Base-by-base conservation (phyloP, 2,329 filamentous ascomycete genomes). In the Atkinsonella texensis region DNA sequence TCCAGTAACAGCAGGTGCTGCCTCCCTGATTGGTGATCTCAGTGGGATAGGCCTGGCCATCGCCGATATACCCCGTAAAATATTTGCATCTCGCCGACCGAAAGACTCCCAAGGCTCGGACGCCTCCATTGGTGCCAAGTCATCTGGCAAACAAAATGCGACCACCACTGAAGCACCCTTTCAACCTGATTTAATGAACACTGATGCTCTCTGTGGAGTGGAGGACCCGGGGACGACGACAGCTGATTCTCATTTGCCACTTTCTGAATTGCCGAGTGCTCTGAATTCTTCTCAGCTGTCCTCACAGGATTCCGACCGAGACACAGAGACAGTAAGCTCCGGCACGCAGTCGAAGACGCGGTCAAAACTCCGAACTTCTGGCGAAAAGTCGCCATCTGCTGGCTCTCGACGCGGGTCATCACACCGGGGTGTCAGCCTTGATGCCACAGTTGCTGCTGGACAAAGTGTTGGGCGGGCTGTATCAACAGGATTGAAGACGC, bases 1-100 rank as follows among this genome's bases (percentile, higher is more conserved):
- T 57, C 88, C 89, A 0, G 79, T 94, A 23, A 83, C 85, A 13
- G 88, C 87, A 18, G 86, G 82, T 15, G 83, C 88, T 0, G 80
- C 81, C 44, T 87, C 89, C 0, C 68, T 96, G 1, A 72, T 95
- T n/a, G 85, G 86, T 6, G 91, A 90, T n/a, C 73, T 93, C 46
- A 83, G 85, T 28, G 85, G 79, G 40, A 83, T 96, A 52, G 80
- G 87, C 60, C 85, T 94, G 77, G 87, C 88, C 1, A 75, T 95
- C 41, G 87, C 87, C 1, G 89, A 95, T 60, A 77, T 84, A 57
- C 80, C 80, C 2, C 68, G 75, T 17, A 75, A 80, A 53, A 64
- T 82, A 5, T 79, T 81, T 64, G 76, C 72, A 47, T 61, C 60
- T 15, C 60, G 62, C 9, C 58, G 58, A 20, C 52, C 51, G 13